Base-by-base conservation (phyloP, 2,329 filamentous ascomycete species). In the Cercospora zeae-maydis region DNA sequence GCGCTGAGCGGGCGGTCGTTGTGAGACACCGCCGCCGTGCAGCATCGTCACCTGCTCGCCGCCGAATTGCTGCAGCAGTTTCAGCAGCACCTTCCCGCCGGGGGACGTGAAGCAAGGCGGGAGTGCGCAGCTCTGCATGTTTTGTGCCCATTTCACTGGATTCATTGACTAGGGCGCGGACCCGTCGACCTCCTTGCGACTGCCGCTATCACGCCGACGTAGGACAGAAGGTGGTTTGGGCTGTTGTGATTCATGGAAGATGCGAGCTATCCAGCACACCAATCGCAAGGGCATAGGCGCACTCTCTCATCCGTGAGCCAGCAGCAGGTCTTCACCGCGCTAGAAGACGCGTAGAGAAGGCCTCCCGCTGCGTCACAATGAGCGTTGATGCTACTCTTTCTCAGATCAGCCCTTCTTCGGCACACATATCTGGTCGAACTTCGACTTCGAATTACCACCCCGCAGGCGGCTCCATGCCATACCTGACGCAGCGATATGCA, bases 281-380 rank as follows among this genome's bases (percentile, higher is more conserved):
- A 67, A 70, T 72, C 73, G 71, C 67, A 74, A 70, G 71, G 74
- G 74, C 66, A 74, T 75, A 67, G 75, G 72, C 66, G 74, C 71
- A 59, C 67, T 66, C 66, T 70, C 69, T 54, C 61, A 65, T 61
- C 69, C 67, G 71, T 75, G 71, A 75, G 61, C 64, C 63, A 42
- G 39, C 39, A 49, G 63, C 63, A 62, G 58, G 54, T 63, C 63
- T 63, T 63, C 53, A 62, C 59, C 63, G 64, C 63, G 59, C 62
- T 63, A 54, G 56, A 45, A 54, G 30, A n/a, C 60, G 59, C 47
- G 64, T 49, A 58, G 60, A 61, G 21, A 9, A 54, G 54, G 45
- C 36, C 37, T 42, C 51, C 24, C 30, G n/a, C 52, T 37, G 55
- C 47, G 59, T 64, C 65, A 70, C 63, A 14, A 74, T 73, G 71